These are phyloP conservation scores for Neocatenulostroma microsporum DNA, from an alignment of 2,329 filamentous ascomycete species.

Conservation along the genomic window DNA sequence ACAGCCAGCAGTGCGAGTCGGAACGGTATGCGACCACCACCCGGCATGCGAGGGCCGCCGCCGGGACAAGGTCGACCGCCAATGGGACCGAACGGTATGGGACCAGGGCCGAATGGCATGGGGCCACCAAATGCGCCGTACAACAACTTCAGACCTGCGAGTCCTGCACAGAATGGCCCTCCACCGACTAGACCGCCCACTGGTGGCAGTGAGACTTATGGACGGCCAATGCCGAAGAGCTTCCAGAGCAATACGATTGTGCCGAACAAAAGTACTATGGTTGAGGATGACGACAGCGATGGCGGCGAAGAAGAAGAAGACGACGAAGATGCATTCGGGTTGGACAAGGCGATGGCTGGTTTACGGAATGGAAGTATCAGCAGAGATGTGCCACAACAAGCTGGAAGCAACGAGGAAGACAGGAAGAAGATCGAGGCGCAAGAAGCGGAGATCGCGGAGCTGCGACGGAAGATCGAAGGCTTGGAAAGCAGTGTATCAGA, in stretches of 20 bases:
- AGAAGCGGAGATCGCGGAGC: slow-evolving; percentile 64
- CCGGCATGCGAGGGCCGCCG: slow-evolving; percentile 23
- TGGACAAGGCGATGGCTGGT: slow-evolving; percentile 18
- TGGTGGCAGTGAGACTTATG: slow-evolving; percentile 39
- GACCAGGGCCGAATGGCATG: slow-evolving; percentile 17
- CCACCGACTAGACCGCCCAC: slow-evolving; percentile 40
- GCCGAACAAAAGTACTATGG: slow-evolving; percentile 94
- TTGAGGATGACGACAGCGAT: slow-evolving; percentile 76
- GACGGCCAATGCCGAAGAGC: slow-evolving; percentile 74
- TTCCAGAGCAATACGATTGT: slow-evolving; percentile 86
- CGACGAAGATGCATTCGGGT: slow-evolving; percentile 20
- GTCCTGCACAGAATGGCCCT: slow-evolving; percentile 43
- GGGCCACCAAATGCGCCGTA: slow-evolving; percentile 15
- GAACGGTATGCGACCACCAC: slow-evolving; percentile 32
- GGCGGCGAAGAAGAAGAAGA: too few species aligned
- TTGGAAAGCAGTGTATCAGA: slow-evolving; percentile 64
- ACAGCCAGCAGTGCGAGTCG: slow-evolving; percentile 46
- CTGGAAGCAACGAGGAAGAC: slow-evolving; percentile 44
- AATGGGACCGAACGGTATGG: slow-evolving; percentile 15
- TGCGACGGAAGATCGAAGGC: slow-evolving; percentile 64
- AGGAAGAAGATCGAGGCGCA: slow-evolving; percentile 68
- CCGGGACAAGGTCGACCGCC: slow-evolving; percentile 14
- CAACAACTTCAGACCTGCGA: slow-evolving; percentile 26
- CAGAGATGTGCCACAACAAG: not conserved
- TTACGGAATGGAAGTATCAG: too few species aligned